These are phyloP conservation scores for Cytospora chrysosperma DNA, from an alignment of 2,329 filamentous ascomycete genomes.

Conservation along the genomic window DNA sequence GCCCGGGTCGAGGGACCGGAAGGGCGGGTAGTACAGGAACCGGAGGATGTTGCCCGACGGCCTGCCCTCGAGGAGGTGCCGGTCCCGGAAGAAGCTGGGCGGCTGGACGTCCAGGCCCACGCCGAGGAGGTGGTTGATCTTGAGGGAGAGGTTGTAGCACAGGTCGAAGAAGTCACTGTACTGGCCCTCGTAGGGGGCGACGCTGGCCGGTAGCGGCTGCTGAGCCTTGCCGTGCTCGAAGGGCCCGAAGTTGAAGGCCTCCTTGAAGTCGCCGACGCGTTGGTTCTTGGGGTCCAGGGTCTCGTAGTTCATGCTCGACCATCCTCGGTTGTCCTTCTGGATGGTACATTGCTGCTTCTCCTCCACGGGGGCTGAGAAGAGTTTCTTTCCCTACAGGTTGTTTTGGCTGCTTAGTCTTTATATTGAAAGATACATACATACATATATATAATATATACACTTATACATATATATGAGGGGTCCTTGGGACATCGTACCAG, in stretches of 20 bases:
- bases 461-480: not conserved
- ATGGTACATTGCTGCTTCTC: constrained; percentile 78
- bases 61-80: constrained; percentile 46
- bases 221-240: constrained; percentile 67
- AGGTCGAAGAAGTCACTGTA: constrained; percentile 63
- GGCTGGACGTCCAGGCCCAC: constrained; percentile 65
- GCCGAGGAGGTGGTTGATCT: constrained; percentile 71
- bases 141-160: constrained; percentile 24
- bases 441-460: no score
- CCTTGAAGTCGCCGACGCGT: constrained; percentile 82
- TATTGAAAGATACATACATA: not conserved
- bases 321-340: constrained; percentile 79
- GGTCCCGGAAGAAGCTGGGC: constrained; percentile 53
- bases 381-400: constrained; percentile 43
- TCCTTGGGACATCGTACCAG: constrained; percentile 54
- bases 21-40: constrained; percentile 70
- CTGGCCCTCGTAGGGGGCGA: constrained; percentile 58
- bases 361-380: constrained; percentile 68
- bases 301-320: constrained; percentile 85
- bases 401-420: constrained; percentile 51
- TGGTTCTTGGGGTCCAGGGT: constrained; percentile 83
- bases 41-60: constrained; percentile 62
- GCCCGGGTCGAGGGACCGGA: constrained; percentile 34
- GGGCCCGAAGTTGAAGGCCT: constrained; percentile 90
- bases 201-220: constrained; percentile 70